A percentile compares a stretch with the other conserved stretches of the same genome.
phyloP scores from a whole-genome alignment of 352 stramenopile species.

The Globisporangium ultimum region DNA sequence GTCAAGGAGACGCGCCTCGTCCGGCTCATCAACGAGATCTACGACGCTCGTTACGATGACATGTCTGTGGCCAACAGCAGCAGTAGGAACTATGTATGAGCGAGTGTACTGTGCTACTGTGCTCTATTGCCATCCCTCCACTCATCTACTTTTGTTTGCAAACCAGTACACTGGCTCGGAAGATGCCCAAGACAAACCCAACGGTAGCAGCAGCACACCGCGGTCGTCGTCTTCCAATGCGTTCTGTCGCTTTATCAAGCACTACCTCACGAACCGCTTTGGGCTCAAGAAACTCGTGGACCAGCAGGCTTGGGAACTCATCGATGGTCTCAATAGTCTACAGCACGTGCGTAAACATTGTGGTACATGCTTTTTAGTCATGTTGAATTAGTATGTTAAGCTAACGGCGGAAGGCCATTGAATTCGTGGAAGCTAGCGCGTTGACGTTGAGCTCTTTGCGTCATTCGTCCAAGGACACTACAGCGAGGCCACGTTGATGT shows the following conservation, averaged over 20 bases:
- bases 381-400: background rate
- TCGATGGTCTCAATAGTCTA: constrained; percentile 37
- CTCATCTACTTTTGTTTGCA: too few relatives aligned
- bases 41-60: constrained; percentile 50
- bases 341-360: constrained; percentile 27
- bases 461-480: constrained; percentile 57
- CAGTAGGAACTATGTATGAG: constrained; percentile 3
- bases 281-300: constrained; percentile 57
- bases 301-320: constrained; percentile 55
- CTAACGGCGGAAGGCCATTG: too few relatives aligned
- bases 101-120: constrained; percentile 6
- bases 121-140: background rate
- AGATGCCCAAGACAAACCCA: background rate
- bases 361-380: background rate
- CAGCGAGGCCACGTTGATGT: constrained; percentile 35
- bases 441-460: constrained; percentile 61
- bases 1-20: constrained; percentile 47
- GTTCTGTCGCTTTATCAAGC: constrained; percentile 43
- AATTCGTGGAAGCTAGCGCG: constrained; percentile 13
- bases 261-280: constrained; percentile 69
- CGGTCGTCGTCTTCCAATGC: constrained; percentile 3
- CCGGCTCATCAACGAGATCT: constrained; percentile 67
- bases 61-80: constrained; percentile 11
- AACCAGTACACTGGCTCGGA: background rate
- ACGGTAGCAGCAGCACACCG: constrained; percentile 10